Percentiles rank a stretch among this genome's conserved stretches.
These are phyloP conservation scores for Aspergillus piperis DNA, from an alignment of 2,329 filamentous ascomycete genomes.

Conservation along the genomic window DNA sequence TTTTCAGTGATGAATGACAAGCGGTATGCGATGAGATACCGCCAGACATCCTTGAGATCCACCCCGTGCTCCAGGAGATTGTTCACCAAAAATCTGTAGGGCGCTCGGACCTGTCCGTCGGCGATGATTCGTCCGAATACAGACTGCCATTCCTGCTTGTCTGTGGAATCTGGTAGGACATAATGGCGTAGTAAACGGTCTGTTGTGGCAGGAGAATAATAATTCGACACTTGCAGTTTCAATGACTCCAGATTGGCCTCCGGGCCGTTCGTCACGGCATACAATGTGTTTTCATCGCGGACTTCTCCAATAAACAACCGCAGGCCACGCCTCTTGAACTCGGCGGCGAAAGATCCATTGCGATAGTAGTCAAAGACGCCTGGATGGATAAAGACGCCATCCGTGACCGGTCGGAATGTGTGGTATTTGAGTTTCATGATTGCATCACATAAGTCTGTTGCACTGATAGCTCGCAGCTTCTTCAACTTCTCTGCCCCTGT, in stretches of 20 bases:
- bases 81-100: slow-evolving; percentile 21
- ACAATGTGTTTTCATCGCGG: slow-evolving; percentile 48
- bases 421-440: slow-evolving; percentile 47
- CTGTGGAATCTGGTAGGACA: slow-evolving; percentile 31
- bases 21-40: slow-evolving; percentile 47
- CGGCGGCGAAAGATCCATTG: slow-evolving; percentile 39
- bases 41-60: slow-evolving; percentile 39
- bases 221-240: slow-evolving; percentile 44
- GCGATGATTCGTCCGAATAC: slow-evolving; percentile 44
- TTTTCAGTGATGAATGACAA: slow-evolving; percentile 47
- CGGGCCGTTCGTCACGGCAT: slow-evolving; percentile 45
- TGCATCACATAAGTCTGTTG: slow-evolving; percentile 35
- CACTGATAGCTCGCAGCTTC: slow-evolving; percentile 34
- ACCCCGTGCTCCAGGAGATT: slow-evolving; percentile 35
- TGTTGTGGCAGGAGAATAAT: slow-evolving; percentile 45
- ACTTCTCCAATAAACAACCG: slow-evolving; percentile 49
- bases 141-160: slow-evolving; percentile 40
- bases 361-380: slow-evolving; percentile 44
- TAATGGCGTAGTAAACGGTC: slow-evolving; percentile 42
- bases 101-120: slow-evolving; percentile 26
- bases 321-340: slow-evolving; percentile 39
- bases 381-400: slow-evolving; percentile 43
- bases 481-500: slow-evolving; percentile 35
- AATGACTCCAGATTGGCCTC: slow-evolving; percentile 37
- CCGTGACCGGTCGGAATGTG: slow-evolving; percentile 50